phyloP scores from a whole-genome alignment of 257 asterid genomes.

The Solanum lignicaule region DNA sequence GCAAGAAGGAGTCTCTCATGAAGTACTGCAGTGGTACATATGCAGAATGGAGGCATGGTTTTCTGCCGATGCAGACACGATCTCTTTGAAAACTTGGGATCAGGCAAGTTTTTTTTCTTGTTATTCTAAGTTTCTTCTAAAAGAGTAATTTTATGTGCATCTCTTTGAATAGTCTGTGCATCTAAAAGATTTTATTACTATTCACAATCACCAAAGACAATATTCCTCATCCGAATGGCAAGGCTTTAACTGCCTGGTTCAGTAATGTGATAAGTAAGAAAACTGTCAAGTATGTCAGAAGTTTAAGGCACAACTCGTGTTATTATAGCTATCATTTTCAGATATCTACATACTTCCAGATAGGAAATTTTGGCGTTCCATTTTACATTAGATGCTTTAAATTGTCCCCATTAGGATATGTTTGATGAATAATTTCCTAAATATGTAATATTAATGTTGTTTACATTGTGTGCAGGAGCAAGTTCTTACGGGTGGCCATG shows the following conservation, averaged over 20 bases:
- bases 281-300: not conserved
- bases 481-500: constrained; percentile 97
- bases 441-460: not conserved
- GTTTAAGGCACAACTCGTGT: not conserved
- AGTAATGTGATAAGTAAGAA: not conserved
- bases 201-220: not conserved
- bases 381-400: not conserved
- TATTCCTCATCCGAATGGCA: not conserved
- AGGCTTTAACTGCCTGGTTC: not conserved
- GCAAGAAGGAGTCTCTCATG: constrained; percentile 76
- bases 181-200: not conserved
- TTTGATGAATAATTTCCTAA: not conserved
- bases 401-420: not conserved
- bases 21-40: constrained; percentile 93
- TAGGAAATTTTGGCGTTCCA: not conserved
- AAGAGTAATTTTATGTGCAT: not conserved
- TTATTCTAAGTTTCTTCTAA: not conserved
- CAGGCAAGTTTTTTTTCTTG: constrained; percentile 42
- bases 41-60: constrained; percentile 99
- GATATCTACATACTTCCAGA: not conserved
- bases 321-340: not conserved
- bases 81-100: constrained; percentile 95
- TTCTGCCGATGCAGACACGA: constrained; percentile 96
- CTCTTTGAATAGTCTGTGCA: not conserved
- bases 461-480: constrained; percentile 48